phyloP scores from a whole-genome alignment of 225 moss, liverwort and hornwort species.

The Antitrichia curtipendula region DNA sequence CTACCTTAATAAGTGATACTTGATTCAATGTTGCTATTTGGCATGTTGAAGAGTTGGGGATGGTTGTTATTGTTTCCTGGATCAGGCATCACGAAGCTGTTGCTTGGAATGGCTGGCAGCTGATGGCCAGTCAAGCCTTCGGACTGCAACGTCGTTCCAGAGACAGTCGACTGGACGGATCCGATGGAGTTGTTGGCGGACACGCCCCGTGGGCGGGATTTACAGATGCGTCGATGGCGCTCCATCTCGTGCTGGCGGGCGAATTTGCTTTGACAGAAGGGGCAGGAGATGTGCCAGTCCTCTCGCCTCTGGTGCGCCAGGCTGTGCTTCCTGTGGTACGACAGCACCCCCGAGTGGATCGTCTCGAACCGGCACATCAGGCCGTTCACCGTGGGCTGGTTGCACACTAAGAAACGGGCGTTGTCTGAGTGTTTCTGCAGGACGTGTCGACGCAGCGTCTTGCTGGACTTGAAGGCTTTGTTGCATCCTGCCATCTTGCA shows the following conservation, averaged over 20 bases:
- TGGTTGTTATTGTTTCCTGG: background rate
- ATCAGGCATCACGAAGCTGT: slow-evolving; percentile 20
- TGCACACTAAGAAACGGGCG: slow-evolving; percentile 39
- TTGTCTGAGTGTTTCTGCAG: slow-evolving; percentile 47
- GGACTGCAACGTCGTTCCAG: slow-evolving; percentile 3
- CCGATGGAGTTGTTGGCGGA: background rate
- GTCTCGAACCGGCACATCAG: slow-evolving; percentile 48
- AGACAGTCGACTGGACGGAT: slow-evolving; percentile 12
- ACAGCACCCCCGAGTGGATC: slow-evolving; percentile 46
- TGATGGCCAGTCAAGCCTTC: background rate
- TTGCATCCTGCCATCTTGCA: slow-evolving; percentile 49
- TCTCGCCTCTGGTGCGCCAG: slow-evolving; percentile 45
- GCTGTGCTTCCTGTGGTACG: slow-evolving; percentile 46
- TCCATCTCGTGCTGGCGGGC: slow-evolving; percentile 57
- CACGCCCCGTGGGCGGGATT: slow-evolving; percentile 10
- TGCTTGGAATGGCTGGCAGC: background rate
- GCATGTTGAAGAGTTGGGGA: slow-evolving; percentile 4
- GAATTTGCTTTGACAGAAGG: slow-evolving; percentile 50
- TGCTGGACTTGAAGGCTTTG: slow-evolving; percentile 51
- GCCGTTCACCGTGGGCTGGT: slow-evolving; percentile 44
- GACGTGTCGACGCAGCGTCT: slow-evolving; percentile 43
- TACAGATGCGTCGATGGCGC: slow-evolving; percentile 45
- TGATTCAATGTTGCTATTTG: slow-evolving; percentile 30
- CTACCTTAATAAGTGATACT: slow-evolving; percentile 1
- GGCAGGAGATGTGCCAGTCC: slow-evolving; percentile 52